phyloP scores from a whole-genome alignment of 2,329 filamentous ascomycete species.

The Aureobasidium sp. region DNA sequence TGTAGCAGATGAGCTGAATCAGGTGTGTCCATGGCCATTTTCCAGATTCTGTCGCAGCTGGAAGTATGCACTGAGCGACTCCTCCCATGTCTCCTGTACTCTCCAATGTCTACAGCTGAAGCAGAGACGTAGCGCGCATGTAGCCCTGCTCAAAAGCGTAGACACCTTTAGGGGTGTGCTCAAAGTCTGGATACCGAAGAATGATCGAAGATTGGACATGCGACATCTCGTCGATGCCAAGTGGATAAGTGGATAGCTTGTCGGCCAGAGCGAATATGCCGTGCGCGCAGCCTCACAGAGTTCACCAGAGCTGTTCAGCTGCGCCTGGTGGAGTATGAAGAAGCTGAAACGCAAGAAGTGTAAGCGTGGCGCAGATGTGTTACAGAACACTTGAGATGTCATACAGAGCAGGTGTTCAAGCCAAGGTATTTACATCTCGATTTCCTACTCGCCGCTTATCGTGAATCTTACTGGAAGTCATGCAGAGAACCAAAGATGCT shows the following conservation, averaged over 20 bases:
- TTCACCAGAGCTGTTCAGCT: neutral
- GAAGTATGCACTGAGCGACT: neutral
- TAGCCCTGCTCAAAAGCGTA: neutral
- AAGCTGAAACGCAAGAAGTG: constrained; percentile 2
- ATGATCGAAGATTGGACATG: too few species aligned
- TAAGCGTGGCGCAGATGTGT: neutral
- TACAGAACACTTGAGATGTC: neutral
- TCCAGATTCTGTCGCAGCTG: neutral
- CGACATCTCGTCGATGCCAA: neutral
- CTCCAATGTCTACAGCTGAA: neutral
- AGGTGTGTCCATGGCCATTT: neutral
- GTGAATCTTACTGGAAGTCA: too few species aligned
- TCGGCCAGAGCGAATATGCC: neutral
- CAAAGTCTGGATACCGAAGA: neutral
- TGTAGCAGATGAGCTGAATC: neutral
- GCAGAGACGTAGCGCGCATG: neutral
- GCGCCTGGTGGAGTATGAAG: neutral
- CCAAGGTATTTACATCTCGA: too few species aligned
- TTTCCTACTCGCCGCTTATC: too few species aligned
- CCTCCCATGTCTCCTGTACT: too few species aligned
- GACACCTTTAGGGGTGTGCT: neutral
- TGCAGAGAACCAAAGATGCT: too few species aligned
- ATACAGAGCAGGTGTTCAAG: neutral
- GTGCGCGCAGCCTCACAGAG: neutral
- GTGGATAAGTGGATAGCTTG: neutral